These are phyloP conservation scores for Nicotiana attenuata DNA, from an alignment of 257 asterid genomes.

Conservation along the genomic window DNA sequence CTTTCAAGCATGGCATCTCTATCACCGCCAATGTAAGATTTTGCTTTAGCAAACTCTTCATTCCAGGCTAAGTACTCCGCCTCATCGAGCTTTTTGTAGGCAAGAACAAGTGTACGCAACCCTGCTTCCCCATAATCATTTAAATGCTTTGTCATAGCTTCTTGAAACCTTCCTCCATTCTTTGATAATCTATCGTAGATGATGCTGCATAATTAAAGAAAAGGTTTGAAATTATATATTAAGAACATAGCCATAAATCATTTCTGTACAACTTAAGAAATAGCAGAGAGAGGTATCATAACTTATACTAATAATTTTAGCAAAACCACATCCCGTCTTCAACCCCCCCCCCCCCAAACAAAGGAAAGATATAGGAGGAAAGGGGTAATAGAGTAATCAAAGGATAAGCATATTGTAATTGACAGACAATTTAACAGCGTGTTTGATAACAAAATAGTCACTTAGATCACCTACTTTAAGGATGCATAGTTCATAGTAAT, in stretches of 20 bases:
- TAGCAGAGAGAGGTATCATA: not conserved
- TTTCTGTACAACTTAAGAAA: not conserved
- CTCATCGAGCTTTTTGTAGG: conserved; percentile 80
- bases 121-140: conserved; percentile 95
- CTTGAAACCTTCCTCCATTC: conserved; percentile 58
- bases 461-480: not conserved
- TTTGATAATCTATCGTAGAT: conserved; percentile 79
- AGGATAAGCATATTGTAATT: not conserved
- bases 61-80: conserved; percentile 83
- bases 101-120: conserved; percentile 87
- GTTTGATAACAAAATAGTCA: not conserved
- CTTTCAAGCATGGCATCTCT: conserved; percentile 86
- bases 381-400: not conserved
- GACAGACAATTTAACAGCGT: not conserved
- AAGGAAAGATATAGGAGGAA: not conserved
- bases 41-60: conserved; percentile 76
- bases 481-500: not conserved
- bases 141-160: conserved; percentile 75
- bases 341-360: not conserved
- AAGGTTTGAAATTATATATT: not conserved
- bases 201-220: conserved; percentile 55
- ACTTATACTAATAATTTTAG: not conserved
- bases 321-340: not conserved
- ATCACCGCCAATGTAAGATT: conserved; percentile 71
- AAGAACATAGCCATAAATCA: not conserved